phyloP scores from a whole-genome alignment of 495 filamentous ascomycete species.

The Penicillium daleae region DNA sequence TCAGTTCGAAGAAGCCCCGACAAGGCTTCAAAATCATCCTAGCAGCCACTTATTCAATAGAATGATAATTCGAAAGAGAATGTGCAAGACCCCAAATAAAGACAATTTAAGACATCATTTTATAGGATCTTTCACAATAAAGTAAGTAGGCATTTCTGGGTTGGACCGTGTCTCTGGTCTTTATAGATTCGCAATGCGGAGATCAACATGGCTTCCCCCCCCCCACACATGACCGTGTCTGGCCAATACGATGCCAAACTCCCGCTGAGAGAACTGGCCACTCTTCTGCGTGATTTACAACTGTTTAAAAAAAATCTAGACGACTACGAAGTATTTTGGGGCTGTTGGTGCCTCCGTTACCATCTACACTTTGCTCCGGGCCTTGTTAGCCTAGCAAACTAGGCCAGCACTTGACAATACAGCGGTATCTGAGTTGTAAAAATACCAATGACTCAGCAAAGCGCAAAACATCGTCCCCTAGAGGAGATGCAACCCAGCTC shows the following conservation, averaged over 20 bases:
- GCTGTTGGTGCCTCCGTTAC: background rate
- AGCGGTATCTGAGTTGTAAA: constrained; percentile 7
- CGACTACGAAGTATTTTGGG: background rate
- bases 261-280: background rate
- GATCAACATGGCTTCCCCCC: constrained; percentile 18
- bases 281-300: background rate
- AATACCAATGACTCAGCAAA: constrained; percentile 23
- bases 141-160: no score
- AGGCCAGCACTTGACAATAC: constrained; percentile 17
- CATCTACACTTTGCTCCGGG: background rate
- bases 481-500: constrained; percentile 19
- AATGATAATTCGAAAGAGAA: background rate
- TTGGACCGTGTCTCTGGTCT: background rate
- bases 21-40: background rate
- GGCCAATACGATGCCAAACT: constrained; percentile 3
- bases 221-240: constrained; percentile 11
- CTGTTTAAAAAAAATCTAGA: background rate
- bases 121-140: no score
- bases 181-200: constrained; percentile 4
- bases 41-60: background rate
- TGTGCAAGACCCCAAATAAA: background rate
- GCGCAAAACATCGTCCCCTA: constrained; percentile 23
- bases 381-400: constrained; percentile 3
- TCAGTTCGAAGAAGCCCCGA: background rate
- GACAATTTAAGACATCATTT: no score